These are phyloP conservation scores for Lactifluus pinguis DNA, from an alignment of 768 basidiomycete genomes.

Conservation along the genomic window DNA sequence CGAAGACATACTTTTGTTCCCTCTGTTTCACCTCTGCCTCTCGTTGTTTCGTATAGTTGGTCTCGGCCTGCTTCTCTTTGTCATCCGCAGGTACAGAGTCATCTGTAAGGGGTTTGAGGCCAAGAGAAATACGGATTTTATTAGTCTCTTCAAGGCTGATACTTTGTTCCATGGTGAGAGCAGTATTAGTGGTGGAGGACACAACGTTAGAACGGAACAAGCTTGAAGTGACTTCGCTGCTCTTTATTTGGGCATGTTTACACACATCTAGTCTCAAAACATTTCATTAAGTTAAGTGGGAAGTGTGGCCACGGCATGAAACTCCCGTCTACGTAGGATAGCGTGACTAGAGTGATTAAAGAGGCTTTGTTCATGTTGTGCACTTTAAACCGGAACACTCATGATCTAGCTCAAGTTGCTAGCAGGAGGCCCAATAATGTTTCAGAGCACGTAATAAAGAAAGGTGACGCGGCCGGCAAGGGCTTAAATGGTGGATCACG, in stretches of 20 bases:
- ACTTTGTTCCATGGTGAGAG: constrained; percentile 60
- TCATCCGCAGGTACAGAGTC: constrained; percentile 61
- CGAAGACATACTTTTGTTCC: constrained; percentile 57
- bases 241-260: constrained; percentile 8
- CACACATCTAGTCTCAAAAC: neutral
- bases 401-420: constrained; percentile 51
- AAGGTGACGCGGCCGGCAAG: constrained; percentile 18
- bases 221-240: neutral
- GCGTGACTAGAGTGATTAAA: constrained; percentile 80
- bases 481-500: constrained; percentile 10
- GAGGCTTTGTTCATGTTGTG: constrained; percentile 49
- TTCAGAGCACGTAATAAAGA: constrained; percentile 36
- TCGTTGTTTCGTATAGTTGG: constrained; percentile 71
- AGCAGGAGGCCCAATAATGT: constrained; percentile 39
- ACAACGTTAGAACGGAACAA: neutral
- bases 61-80: constrained; percentile 77
- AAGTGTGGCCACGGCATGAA: constrained; percentile 74
- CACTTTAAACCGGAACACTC: constrained; percentile 32
- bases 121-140: constrained; percentile 89
- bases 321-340: constrained; percentile 65
- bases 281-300: no score
- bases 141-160: constrained; percentile 93
- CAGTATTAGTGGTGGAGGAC: neutral
- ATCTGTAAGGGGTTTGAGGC: constrained; percentile 88
- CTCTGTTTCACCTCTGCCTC: constrained; percentile 62